Conservation (phyloP, 2,329 filamentous ascomycete genomes). For the Claviceps digitariae region DNA sequence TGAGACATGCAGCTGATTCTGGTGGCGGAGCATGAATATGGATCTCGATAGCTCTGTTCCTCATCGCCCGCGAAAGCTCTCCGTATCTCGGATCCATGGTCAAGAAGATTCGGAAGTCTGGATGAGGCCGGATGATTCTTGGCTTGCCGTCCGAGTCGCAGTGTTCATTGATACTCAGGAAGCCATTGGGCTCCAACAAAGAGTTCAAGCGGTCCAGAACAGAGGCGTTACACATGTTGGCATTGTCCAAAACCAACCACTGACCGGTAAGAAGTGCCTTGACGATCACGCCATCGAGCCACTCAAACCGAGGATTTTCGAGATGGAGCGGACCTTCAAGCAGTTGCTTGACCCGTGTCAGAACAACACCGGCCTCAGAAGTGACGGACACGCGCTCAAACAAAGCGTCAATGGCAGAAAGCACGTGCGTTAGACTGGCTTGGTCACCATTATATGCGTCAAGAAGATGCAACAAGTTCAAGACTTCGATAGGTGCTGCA, state of each 20-base stretch:
- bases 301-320: slow-evolving; percentile 76
- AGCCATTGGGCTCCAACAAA: slow-evolving; percentile 78
- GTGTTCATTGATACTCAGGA: slow-evolving; percentile 85
- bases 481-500: slow-evolving; percentile 29
- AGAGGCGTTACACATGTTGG: slow-evolving; percentile 89
- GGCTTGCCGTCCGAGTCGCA: slow-evolving; percentile 70
- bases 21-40: slow-evolving; percentile 45
- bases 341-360: slow-evolving; percentile 35
- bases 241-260: slow-evolving; percentile 94
- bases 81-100: slow-evolving; percentile 88
- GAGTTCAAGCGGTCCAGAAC: slow-evolving; percentile 93
- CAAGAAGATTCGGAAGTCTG: slow-evolving; percentile 81
- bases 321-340: slow-evolving; percentile 41
- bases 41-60: slow-evolving; percentile 86
- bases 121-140: slow-evolving; percentile 66
- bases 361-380: slow-evolving; percentile 31
- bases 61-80: slow-evolving; percentile 90
- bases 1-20: slow-evolving; percentile 17
- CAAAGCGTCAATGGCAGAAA: slow-evolving; percentile 25
- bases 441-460: slow-evolving; percentile 26
- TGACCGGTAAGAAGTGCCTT: slow-evolving; percentile 73
- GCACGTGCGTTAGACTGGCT: slow-evolving; percentile 24
- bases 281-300: slow-evolving; percentile 87
- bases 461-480: slow-evolving; percentile 39
- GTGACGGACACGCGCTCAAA: slow-evolving; percentile 27